phyloP scores from a whole-genome alignment of 495 filamentous ascomycete species.

The Podospora conica region DNA sequence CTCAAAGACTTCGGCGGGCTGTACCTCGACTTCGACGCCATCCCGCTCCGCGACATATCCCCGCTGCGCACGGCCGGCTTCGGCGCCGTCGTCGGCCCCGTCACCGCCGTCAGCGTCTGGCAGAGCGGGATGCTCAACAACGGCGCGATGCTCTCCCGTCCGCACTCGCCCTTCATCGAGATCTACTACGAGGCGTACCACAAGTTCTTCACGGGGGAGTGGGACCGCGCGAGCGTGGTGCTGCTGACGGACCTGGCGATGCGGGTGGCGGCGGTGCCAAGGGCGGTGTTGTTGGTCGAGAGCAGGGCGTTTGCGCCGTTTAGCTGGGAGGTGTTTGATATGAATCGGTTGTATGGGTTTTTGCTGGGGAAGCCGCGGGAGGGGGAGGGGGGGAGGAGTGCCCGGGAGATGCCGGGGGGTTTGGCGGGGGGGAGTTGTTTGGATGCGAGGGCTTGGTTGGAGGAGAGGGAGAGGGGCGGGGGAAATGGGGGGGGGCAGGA shows the following conservation, averaged over 20 bases:
- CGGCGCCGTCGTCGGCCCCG: constrained; percentile 17
- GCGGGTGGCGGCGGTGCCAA: constrained; percentile 11
- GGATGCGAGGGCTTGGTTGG: constrained; percentile 16
- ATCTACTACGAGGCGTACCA: constrained; percentile 12
- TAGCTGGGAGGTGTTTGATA: constrained; percentile 17
- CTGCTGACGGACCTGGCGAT: constrained; percentile 20
- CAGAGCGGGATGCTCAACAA: constrained; percentile 18
- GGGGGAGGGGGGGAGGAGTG: not conserved
- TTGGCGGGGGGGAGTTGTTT: not conserved
- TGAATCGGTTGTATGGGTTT: constrained; percentile 4
- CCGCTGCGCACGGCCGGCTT: constrained; percentile 18
- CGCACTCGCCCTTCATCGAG: constrained; percentile 12
- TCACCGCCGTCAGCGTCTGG: constrained; percentile 5
- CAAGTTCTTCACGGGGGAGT: constrained; percentile 14
- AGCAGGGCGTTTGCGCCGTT: constrained; percentile 15
- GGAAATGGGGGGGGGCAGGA: constrained; percentile 11
- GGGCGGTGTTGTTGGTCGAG: constrained; percentile 17
- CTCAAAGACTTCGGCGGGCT: constrained; percentile 16
- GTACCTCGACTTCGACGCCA: constrained; percentile 19
- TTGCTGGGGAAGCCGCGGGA: not conserved
- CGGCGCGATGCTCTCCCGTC: constrained; percentile 16
- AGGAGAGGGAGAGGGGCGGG: constrained; percentile 1
- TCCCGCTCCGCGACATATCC: constrained; percentile 15
- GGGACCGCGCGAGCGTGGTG: constrained; percentile 15
- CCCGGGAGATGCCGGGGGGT: not conserved